Percentiles rank a stretch among this genome's conserved stretches.
phyloP scores from a whole-genome alignment of 495 filamentous ascomycete genomes.

The Aspergillus incahuasiensis region DNA sequence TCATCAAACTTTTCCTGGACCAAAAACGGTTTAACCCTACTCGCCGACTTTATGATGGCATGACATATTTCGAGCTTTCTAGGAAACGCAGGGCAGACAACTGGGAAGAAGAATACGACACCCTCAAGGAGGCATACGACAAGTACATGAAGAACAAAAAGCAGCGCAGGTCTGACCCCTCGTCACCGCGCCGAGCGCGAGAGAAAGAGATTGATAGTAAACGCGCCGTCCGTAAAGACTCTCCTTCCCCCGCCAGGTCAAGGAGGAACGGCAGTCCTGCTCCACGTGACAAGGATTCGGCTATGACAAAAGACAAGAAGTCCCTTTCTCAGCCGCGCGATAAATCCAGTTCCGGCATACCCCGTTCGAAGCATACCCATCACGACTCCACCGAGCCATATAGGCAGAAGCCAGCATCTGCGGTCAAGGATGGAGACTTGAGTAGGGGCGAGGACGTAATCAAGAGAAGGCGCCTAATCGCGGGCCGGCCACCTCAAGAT shows the following conservation, averaged over 20 bases:
- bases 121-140: conserved; percentile 76
- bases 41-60: conserved; percentile 57
- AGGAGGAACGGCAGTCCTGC: conserved; percentile 38
- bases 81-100: conserved; percentile 73
- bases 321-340: conserved; percentile 26
- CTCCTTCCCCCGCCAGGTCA: conserved; percentile 45
- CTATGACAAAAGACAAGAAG: conserved; percentile 32
- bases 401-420: conserved; percentile 23
- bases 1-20: conserved; percentile 73
- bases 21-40: conserved; percentile 77
- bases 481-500: conserved; percentile 41
- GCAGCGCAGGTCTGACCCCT: conserved; percentile 32
- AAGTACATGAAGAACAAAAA: conserved; percentile 46
- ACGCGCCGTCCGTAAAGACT: conserved; percentile 44
- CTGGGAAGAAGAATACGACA: conserved; percentile 84
- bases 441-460: conserved; percentile 33
- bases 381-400: conserved; percentile 25
- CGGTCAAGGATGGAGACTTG: conserved; percentile 32
- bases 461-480: conserved; percentile 40
- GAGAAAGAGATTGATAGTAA: conserved; percentile 52
- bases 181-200: conserved; percentile 56
- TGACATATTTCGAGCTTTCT: conserved; percentile 81
- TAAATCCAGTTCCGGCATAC: not conserved
- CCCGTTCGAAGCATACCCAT: conserved; percentile 8
- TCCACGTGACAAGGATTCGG: conserved; percentile 32